Percentiles rank a stretch among this genome's conserved stretches.
Evolutionary conservation across 257 asterid species (phyloP).

Genomic region (Nicotiana knightiana): DNA sequence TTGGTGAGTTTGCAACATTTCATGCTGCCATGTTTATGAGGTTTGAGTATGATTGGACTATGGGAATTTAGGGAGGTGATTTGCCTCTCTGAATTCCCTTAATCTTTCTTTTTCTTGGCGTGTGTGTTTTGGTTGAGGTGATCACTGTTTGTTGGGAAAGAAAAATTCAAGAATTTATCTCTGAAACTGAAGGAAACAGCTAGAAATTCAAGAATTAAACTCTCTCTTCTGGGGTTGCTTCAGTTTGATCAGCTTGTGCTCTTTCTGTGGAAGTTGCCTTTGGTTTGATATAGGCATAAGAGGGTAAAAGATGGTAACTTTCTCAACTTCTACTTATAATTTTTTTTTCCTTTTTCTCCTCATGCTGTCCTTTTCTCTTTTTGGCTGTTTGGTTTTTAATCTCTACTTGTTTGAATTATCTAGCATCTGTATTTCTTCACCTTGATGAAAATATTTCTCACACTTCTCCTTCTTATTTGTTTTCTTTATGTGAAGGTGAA

Average conservation of each 20-base stretch:
- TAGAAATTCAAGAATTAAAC: not conserved
- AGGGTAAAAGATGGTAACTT: slow-evolving; percentile 16
- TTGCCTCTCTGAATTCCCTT: slow-evolving; percentile 71
- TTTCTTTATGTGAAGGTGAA: not conserved
- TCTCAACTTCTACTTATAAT: slow-evolving; percentile 1
- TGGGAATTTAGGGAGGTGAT: slow-evolving; percentile 75
- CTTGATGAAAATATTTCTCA: not conserved
- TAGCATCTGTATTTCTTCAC: not conserved
- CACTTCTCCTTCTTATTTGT: not conserved
- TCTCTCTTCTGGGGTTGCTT: slow-evolving; percentile 4
- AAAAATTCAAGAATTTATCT: not conserved
- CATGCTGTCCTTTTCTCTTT: not conserved
- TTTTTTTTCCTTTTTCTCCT: not conserved
- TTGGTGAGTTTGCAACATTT: not conserved
- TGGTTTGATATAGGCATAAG: slow-evolving; percentile 3
- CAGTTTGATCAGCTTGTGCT: not conserved
- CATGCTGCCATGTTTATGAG: slow-evolving; percentile 42
- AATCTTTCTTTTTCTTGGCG: not conserved
- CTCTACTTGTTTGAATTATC: not conserved
- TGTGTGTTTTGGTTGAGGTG: not conserved
- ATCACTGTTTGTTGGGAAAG: not conserved
- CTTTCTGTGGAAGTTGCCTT: not conserved
- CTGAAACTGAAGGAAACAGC: not conserved
- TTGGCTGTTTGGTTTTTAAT: not conserved
- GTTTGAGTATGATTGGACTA: slow-evolving; percentile 52